Base-by-base conservation (phyloP, 441 rosid genomes). In the Populus hybrid region DNA sequence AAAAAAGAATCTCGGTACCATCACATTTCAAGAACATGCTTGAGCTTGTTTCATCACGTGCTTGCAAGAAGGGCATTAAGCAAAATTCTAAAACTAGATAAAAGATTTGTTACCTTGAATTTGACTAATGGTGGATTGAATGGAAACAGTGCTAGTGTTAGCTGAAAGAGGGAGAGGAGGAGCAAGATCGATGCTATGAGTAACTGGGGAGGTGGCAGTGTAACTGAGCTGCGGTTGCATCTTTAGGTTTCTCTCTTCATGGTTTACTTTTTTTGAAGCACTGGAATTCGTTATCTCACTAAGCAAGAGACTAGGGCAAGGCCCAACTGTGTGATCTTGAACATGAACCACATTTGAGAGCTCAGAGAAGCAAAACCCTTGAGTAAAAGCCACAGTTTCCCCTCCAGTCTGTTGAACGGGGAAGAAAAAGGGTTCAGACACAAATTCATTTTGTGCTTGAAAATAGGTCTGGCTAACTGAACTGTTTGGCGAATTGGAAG, bases 251-350 rank as follows among this genome's bases (percentile, higher is more conserved):
- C 78, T 88, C 71, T 86, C 84, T 63, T 86, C 86, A n/a, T 88
- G 87, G 53, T 86, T 81, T 69, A 64, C 87, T 77, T 81, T 89
- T 75, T 79, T 89, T 40, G 81, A 71, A 83, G 74, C 76, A 35
- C 79, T 84, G 75, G 82, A 84, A 80, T 78, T 88, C 87, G 87
- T 76, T 53, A 89, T 91, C 83, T 94, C 98, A 79, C 87, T 86
- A 20, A 92, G 86, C 73, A 92, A 69, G 45, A 92, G 91, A 53
- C 90, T 92, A 14, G 95, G 87, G 80, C 95, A 89, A 68, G 95
- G 93, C 8, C 89, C 98, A 8, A 84, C 79, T n/a, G 82, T 38
- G 14, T 76, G 83, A 42, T 89, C 88, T 64, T 82, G 84, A 67
- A 59, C 85, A 24, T 81, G 84, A 81, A 82, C 85, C 73, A 83